Percentiles rank a stretch among this genome's conserved stretches.
These are phyloP conservation scores for Fraxinus quadrangulata DNA, from an alignment of 257 asterid genomes.

Conservation along the genomic window DNA sequence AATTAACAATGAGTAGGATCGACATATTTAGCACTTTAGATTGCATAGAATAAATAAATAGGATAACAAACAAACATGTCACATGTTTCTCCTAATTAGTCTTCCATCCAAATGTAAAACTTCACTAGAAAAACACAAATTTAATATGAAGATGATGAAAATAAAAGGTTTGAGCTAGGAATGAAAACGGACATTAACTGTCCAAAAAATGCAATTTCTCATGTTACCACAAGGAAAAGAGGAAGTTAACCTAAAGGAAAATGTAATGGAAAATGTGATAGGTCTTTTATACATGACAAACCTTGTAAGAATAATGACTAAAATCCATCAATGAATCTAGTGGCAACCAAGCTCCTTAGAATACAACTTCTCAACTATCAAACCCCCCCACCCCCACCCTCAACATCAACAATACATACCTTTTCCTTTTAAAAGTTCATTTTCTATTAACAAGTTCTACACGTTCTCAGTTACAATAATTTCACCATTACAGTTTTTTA, in stretches of 20 bases:
- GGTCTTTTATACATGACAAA: neutral
- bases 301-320: neutral
- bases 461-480: neutral
- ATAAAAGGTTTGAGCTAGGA: neutral
- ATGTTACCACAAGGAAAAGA: neutral
- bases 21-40: neutral
- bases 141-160: neutral
- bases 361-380: neutral
- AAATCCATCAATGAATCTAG: neutral
- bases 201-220: neutral
- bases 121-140: neutral
- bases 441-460: neutral
- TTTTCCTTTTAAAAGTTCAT: neutral
- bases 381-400: neutral
- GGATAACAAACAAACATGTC: neutral
- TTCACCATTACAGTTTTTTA: neutral
- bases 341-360: neutral
- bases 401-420: neutral
- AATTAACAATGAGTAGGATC: neutral
- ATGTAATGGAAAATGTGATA: neutral
- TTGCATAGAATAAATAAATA: neutral
- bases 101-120: neutral
- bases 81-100: neutral
- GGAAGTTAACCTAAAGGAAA: neutral
- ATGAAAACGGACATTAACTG: neutral